A percentile compares a stretch with the other conserved stretches of the same genome.
Conservation (phyloP, 2,329 filamentous ascomycete genomes). For the Didymosphaeria variabile region DNA sequence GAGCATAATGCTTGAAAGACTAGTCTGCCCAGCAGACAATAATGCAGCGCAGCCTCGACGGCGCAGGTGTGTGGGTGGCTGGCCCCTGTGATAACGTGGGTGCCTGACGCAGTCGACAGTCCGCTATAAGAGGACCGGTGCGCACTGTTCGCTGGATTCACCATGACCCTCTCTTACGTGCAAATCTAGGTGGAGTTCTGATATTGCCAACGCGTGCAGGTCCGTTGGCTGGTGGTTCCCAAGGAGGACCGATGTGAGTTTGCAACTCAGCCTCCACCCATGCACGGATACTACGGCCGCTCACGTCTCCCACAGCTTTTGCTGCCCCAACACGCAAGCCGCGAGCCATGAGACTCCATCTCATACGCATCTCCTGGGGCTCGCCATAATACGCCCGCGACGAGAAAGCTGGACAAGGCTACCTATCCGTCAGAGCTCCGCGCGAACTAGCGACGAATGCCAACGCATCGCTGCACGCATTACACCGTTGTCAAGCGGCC, state of each 20-base stretch:
- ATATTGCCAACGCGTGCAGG: conserved; percentile 1
- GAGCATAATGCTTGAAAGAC: neutral
- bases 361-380: neutral
- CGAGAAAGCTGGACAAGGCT: conserved; percentile 19
- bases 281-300: neutral
- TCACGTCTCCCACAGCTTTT: neutral
- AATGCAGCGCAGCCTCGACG: neutral
- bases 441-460: conserved; percentile 39
- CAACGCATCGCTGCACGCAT: conserved; percentile 48
- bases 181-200: neutral
- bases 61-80: conserved; percentile 8
- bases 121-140: conserved; percentile 13
- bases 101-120: conserved; percentile 10
- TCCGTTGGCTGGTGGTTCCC: neutral
- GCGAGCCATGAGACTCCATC: conserved; percentile 1
- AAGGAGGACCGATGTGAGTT: neutral
- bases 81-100: conserved; percentile 9
- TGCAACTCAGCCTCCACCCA: neutral
- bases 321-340: neutral
- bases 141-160: neutral
- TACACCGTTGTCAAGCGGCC: conserved; percentile 35
- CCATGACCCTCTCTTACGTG: neutral
- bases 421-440: conserved; percentile 18
- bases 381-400: neutral
- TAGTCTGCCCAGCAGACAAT: neutral